Evolutionary conservation across 202 grass and related monocot genomes (phyloP), one percentile per base, ranked within the genome.

Genomic region (Schoenoplectus tabernaemontani): DNA sequence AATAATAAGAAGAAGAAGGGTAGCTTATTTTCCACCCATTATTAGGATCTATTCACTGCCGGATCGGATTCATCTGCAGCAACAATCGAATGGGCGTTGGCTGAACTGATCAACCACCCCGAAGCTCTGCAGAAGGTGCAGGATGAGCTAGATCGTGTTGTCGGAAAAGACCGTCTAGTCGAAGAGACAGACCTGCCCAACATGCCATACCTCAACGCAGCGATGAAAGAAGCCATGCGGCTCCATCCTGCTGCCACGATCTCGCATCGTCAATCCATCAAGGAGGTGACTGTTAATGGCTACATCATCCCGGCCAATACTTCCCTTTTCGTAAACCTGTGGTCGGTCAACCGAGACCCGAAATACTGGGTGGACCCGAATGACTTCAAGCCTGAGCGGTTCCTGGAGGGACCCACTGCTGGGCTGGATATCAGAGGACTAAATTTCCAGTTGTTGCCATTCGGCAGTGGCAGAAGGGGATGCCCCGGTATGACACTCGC

Each of bases 401-500:
- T 93, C 63, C 1, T 88, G 4, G 84, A 68, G 38, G 91, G 86
- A 4, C 73, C 57, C 0, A 59, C 59, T 66, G 84, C 83, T n/a
- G 30, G 44, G 0, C 23, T 93, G 9, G 86, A 93, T 30, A 70
- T 85, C 2, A 84, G 67, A 7, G 91, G 88, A 4, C 79, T 88
- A 62, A 56, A 93, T 2, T 88, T 88, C 76, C 88, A 93, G 48
- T 78, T 87, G 38, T 82, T 93, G 59, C 91, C 91, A 0, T 93
- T 93, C 33, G 88, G 91, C 7, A 93, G 91, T 12, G 91, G 91
- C 0, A 83, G 88, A 13, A 81, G 86, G 17, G 88, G 91, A 0
- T 93, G 91, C 59, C 91, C 91, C 0, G 91, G 91, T 37, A 87
- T 93, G 86, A 87, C 83, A 5, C 78, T 93, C 0, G 91, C 91